phyloP scores from a whole-genome alignment of 768 basidiomycete genomes.

The Termitomyces sp. region DNA sequence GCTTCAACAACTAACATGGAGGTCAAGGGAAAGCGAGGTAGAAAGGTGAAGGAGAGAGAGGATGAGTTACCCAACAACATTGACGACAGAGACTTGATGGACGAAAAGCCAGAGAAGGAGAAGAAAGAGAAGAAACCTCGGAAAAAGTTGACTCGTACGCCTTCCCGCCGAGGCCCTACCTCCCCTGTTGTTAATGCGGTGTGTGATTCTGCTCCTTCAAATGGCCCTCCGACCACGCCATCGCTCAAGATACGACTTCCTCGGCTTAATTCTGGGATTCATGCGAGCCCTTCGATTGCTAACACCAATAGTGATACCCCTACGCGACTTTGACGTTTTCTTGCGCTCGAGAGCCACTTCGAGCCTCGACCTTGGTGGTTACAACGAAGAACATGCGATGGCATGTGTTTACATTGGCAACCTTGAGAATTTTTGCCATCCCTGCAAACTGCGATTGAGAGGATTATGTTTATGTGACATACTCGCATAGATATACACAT shows the following conservation, averaged over 20 bases:
- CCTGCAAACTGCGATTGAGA: background rate
- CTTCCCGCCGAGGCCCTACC: slow-evolving; percentile 19
- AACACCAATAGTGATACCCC: slow-evolving; percentile 23
- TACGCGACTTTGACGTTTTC: slow-evolving; percentile 16
- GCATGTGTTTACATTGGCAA: background rate
- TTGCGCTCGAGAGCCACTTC: background rate
- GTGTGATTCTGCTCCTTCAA: slow-evolving; percentile 18
- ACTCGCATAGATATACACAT: slow-evolving; percentile 5
- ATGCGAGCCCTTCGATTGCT: slow-evolving; percentile 14
- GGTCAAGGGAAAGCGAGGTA: slow-evolving; percentile 31
- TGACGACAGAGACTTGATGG: slow-evolving; percentile 15
- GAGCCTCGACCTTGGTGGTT: background rate
- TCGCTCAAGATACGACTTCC: slow-evolving; percentile 54
- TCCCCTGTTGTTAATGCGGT: slow-evolving; percentile 11
- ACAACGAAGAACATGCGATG: background rate
- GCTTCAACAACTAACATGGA: slow-evolving; percentile 18
- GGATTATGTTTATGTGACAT: slow-evolving; percentile 10
- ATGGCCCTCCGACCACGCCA: slow-evolving; percentile 32
- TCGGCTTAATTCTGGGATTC: slow-evolving; percentile 29
- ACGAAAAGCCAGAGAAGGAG: slow-evolving; percentile 19
- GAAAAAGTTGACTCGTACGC: slow-evolving; percentile 26
- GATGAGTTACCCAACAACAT: slow-evolving; percentile 22
- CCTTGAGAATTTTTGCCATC: background rate
- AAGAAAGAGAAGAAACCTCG: slow-evolving; percentile 22
- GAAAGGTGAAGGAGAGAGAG: slow-evolving; percentile 40